These are phyloP conservation scores for Mycosarcoma mackinlayi DNA, from an alignment of 1,284 basidiomycete species.

Conservation along the genomic window DNA sequence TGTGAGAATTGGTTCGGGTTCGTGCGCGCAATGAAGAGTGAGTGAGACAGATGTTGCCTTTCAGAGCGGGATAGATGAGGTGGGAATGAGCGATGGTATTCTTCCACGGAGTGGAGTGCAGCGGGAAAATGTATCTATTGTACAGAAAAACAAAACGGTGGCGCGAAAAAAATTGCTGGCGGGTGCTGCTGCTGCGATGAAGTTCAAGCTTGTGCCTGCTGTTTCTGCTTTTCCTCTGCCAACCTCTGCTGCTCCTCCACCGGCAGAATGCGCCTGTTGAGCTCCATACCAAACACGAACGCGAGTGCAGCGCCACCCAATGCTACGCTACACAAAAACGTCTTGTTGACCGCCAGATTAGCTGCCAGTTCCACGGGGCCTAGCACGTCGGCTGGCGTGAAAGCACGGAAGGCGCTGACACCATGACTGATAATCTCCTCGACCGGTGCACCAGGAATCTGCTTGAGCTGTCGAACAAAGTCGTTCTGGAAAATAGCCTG, in stretches of 20 bases:
- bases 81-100: no score
- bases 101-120: no score
- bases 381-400: constrained; percentile 26
- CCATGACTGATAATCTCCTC: constrained; percentile 36
- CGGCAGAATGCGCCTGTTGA: constrained; percentile 31
- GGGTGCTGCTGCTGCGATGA: no score
- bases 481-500: constrained; percentile 54
- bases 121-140: no score
- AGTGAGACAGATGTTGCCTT: no score
- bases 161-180: no score
- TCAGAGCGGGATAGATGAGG: no score
- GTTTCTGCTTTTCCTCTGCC: not conserved
- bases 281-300: constrained; percentile 46
- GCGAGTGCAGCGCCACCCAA: constrained; percentile 39
- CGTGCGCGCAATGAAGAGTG: no score
- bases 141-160: no score
- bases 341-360: constrained; percentile 42
- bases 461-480: constrained; percentile 27
- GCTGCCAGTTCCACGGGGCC: constrained; percentile 29
- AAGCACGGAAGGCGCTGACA: constrained; percentile 36
- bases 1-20: no score
- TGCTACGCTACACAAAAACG: constrained; percentile 27
- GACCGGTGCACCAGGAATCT: constrained; percentile 28
- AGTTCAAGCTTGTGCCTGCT: no score
- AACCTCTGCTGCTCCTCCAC: constrained; percentile 1